Base-by-base conservation (phyloP, 208 protist genomes). In the Blechomonas ayalai region DNA sequence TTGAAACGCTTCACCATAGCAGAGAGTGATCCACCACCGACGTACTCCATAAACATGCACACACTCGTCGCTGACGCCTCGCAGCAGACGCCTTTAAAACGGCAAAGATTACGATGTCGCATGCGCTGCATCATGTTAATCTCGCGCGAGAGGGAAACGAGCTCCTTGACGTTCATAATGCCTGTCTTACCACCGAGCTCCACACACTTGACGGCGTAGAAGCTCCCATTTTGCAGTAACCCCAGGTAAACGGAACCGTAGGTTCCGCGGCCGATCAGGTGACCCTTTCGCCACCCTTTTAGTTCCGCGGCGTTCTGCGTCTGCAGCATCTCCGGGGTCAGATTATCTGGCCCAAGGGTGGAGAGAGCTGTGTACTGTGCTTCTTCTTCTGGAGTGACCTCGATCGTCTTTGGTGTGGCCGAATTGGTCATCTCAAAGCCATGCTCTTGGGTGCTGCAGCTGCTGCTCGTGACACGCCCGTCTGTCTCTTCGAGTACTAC, bases 41-140 rank as follows among this genome's bases (percentile, higher is more conserved):
- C 75, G 82, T 94, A 95, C 62, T 96, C 80, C 82, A 95, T 92
- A 35, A 95, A 92, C 71, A 96, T 92, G 52, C 83, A 89, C 18
- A 96, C 78, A 28, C 53, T 64, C 20, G 52, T 60, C 28, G 57
- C 68, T 18, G 67, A 42, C 0, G 62, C 18, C 37, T 92, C 81
- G 51, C 73, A 92, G 50, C 53, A 59, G 28, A 86, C 76, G 12
- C 92, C 92, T 27, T 84, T 79, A 64, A 96, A 97, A 24, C 61
- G 75, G 42, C 95, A 95, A 32, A 97, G 67, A 63, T 96, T 95
- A 22, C 60, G 71, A 68, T 97, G 92, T 0, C 59, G 57, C 16
- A 97, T 70, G 4, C 67, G 74, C 52, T 82, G 76, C 86, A 97
- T 93, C 53, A 96, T 76, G 53, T 77, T 85, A 39, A 97, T 92